A percentile compares a stretch with the other conserved stretches of the same genome.
Conservation (phyloP, 441 rosid genomes). For the Populus hybrid region DNA sequence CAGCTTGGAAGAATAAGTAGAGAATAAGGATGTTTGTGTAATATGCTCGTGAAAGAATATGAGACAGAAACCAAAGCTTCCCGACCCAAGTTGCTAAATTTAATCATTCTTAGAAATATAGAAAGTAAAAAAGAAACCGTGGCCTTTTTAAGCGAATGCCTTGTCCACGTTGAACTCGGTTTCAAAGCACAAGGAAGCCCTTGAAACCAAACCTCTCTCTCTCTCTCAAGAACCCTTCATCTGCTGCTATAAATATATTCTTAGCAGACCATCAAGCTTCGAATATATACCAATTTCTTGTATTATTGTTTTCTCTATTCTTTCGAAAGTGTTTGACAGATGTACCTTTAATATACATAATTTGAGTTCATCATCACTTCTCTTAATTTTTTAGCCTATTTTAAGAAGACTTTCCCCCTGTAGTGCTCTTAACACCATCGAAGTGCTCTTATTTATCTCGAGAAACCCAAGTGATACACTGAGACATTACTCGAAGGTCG, state of each 20-base stretch:
- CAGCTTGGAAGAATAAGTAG: conserved; percentile 16
- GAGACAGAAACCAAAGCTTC: conserved; percentile 25
- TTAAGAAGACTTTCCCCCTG: background rate
- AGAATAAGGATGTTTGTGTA: conserved; percentile 24
- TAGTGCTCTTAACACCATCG: background rate
- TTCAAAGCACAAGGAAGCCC: conserved; percentile 15
- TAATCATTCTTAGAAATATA: background rate
- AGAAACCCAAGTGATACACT: background rate
- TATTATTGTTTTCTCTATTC: background rate
- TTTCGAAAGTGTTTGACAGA: background rate
- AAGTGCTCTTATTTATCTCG: background rate
- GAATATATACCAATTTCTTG: background rate
- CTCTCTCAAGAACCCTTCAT: background rate
- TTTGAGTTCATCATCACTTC: no score
- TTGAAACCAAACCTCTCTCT: conserved; percentile 7
- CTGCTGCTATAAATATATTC: background rate
- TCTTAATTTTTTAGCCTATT: no score
- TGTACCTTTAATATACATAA: no score
- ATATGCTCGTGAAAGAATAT: conserved; percentile 22
- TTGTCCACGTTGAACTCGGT: conserved; percentile 29
- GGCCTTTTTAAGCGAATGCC: conserved; percentile 18
- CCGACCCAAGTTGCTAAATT: conserved; percentile 17
- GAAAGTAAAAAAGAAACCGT: background rate
- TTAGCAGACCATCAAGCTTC: background rate
- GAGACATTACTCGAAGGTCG: background rate